Evolutionary conservation across 257 asterid genomes (phyloP).

Genomic region (Solanum sitiens): DNA sequence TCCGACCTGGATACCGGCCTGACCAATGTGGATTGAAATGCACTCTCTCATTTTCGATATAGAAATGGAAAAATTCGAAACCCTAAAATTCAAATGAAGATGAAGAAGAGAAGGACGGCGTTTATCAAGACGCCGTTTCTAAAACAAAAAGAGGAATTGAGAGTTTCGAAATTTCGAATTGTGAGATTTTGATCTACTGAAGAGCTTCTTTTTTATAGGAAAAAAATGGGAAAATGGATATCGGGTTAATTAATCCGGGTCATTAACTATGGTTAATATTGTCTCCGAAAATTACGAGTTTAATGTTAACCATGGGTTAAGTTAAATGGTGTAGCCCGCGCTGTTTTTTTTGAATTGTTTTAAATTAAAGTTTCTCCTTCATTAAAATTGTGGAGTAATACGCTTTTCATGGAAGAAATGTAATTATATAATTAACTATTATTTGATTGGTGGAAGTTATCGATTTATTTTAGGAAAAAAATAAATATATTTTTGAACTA

Average conservation of each 20-base stretch:
- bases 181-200: neutral
- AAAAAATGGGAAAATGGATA: neutral
- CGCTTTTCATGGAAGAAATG: neutral
- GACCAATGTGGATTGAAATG: conserved; percentile 8
- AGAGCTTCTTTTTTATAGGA: neutral
- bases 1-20: conserved; percentile 11
- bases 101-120: neutral
- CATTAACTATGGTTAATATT: neutral
- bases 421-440: neutral
- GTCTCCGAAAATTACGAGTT: neutral
- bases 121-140: conserved; percentile 9
- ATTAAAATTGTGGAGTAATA: neutral
- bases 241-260: neutral
- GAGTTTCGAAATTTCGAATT: neutral
- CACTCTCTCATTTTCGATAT: conserved; percentile 1
- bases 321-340: neutral
- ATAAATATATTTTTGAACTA: too few species aligned
- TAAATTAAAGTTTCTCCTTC: neutral
- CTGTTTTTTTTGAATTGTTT: neutral
- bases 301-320: neutral
- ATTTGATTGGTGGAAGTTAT: neutral
- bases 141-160: neutral
- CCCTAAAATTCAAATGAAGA: neutral
- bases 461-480: neutral
- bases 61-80: neutral